Base-by-base conservation (phyloP, 805 yeast genomes). In the Metschnikowia picachoensis region DNA sequence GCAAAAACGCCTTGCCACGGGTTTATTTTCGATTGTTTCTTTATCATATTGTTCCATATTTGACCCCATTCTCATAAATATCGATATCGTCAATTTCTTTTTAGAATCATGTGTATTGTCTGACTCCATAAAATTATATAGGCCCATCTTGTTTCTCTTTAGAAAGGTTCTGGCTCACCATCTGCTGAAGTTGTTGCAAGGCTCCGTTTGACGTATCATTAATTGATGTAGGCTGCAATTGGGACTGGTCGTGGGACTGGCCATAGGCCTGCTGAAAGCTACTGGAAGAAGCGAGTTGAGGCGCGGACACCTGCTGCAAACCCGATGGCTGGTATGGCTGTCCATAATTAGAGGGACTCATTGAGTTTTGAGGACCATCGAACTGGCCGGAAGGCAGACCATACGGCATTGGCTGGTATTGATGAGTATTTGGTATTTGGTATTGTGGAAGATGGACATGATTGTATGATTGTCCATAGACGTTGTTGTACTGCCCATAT, bases 351-450 rank as follows among this genome's bases (percentile, higher is more conserved):
- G 41, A 48, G 13, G 44, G 56, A 40, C 52, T 48, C 12, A 50
- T 50, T 20, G 57, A 34, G 32, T 62, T 67, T 48, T 15, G 63
- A 35, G 32, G 13, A 28, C 31, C 11, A 10, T 25, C 17, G 29
- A 31, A 11, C 14, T 39, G 35, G 27, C 35, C 35, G 3, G 33
- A 17, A n/a, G 62, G 51, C 41, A 65, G 62, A 49, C 55, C 61
- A n/a, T 51, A 41, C 16, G 51, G 62, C 5, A 57, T 51, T 25
- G 61, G 63, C 31, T 57, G 61, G 39, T 53, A 41, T 39, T 59
- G 38, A 28, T 47, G 34, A 30, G 25, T 17, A 20, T 4, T 6
- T 20, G 4, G 20, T 20, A 6, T 20, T 20, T 20, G 20, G 20
- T 20, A 20, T 46, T 46, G 47, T 4, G 31, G 13, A 16, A 14